Evolutionary conservation across 148 eudicot genomes (phyloP), one percentile per base, ranked within the genome.

Genomic region (Arbutus unedo): DNA sequence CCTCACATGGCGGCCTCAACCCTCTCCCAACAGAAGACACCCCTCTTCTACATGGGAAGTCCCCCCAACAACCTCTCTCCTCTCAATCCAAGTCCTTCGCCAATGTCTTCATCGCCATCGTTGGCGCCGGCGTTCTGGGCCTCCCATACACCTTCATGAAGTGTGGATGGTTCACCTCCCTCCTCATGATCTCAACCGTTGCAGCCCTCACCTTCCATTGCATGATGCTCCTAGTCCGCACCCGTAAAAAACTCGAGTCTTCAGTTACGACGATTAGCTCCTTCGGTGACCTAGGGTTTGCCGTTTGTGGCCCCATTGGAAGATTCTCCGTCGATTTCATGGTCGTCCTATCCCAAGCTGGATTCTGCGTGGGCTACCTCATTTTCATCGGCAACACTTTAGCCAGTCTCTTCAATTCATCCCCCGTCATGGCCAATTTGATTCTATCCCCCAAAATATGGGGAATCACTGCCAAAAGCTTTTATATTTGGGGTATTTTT

Each of bases 121-220:
- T 92, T 13, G 94, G 94, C 54, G 86, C 94, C 19, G 94, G 93
- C 2, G 94, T 92, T 68, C 77, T 92, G 15, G 94, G 94, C 45
- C 86, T 92, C 16, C 94, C 94, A 9, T 90, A 92, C 81, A 89
- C 91, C 64, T 92, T 92, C 84, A 85, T 77, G 84, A 79, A 74
- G 81, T 84, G 93, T 56, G 94, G 94, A n/a, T 92, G 89, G 87
- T 25, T 89, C 1, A 84, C 87, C 68, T 92, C 93, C 44, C 19
- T 86, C 19, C 2, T 80, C 8, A 88, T 88, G 55, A 85, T 92
- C 60, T 70, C 85, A 21, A 76, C 66, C 14, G 86, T 89, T 64
- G 85, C 94, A 2, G 51, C 62, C 15, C 80, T 92, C 8, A 92
- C 93, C 41, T 90, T 86, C 81, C 86, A 89, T 76, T 89, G 91